Conservation (phyloP, 192 early-diverging fungal genomes). For the Podila epigama region DNA sequence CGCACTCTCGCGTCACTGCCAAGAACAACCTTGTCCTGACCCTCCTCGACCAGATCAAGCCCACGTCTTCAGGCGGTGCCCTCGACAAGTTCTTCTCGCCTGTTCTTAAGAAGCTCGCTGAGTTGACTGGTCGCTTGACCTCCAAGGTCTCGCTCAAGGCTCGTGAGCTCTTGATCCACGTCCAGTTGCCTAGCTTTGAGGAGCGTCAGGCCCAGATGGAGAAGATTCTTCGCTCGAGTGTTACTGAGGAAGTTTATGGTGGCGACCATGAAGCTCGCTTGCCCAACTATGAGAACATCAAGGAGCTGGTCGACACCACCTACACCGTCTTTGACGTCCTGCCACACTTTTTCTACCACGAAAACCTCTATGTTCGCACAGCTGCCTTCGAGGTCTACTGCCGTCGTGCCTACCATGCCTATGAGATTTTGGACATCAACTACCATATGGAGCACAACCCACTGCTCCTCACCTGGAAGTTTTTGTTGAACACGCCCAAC, state of each 20-base stretch:
- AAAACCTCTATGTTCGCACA: constrained; percentile 75
- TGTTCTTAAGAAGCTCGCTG: constrained; percentile 81
- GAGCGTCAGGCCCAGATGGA: constrained; percentile 88
- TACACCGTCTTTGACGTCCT: constrained; percentile 96
- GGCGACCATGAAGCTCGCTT: constrained; percentile 73
- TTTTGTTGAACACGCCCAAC: constrained; percentile 69
- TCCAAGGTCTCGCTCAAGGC: constrained; percentile 94
- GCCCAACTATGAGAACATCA: constrained; percentile 79
- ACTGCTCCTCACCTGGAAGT: constrained; percentile 80
- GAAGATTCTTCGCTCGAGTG: constrained; percentile 78
- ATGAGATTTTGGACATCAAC: constrained; percentile 89
- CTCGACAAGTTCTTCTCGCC: constrained; percentile 78
- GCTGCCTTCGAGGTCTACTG: constrained; percentile 96
- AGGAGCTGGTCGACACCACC: constrained; percentile 89
- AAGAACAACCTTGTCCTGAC: constrained; percentile 82
- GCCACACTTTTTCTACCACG: constrained; percentile 92
- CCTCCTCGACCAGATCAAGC: constrained; percentile 83
- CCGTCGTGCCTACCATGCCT: constrained; percentile 97
- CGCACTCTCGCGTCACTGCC: constrained; percentile 81
- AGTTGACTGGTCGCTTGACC: constrained; percentile 74
- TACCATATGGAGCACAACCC: constrained; percentile 70
- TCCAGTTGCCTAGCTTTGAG: constrained; percentile 91
- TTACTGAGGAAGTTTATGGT: constrained; percentile 81
- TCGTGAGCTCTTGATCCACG: constrained; percentile 92
- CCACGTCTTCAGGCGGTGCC: constrained; percentile 65